These are phyloP conservation scores for Podaxis sp. DNA, from an alignment of 768 basidiomycete genomes.

Conservation along the genomic window DNA sequence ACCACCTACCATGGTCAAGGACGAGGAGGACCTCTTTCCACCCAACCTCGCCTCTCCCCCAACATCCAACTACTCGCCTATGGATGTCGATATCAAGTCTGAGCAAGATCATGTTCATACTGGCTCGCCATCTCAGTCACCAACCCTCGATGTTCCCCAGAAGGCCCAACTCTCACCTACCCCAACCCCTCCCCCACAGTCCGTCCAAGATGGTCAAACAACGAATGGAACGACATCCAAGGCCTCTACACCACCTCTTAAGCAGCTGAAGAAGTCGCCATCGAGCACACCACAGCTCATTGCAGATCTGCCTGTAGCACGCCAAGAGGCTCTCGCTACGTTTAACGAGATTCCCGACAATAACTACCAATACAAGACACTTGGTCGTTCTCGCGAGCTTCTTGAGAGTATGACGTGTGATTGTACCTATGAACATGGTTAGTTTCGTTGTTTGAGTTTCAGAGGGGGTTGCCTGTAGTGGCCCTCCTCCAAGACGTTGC, in stretches of 20 bases:
- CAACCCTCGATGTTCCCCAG: slow-evolving; percentile 31
- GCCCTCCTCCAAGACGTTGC: not conserved
- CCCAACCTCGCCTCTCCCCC: slow-evolving; percentile 24
- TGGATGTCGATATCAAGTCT: slow-evolving; percentile 32
- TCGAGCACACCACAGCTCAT: slow-evolving; percentile 64
- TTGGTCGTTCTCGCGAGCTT: slow-evolving; percentile 86
- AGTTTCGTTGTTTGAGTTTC: slow-evolving; percentile 35
- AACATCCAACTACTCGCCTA: slow-evolving; percentile 23
- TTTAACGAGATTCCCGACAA: slow-evolving; percentile 77
- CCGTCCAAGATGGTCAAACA: slow-evolving; percentile 17
- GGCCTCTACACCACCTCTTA: slow-evolving; percentile 39
- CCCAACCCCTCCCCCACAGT: slow-evolving; percentile 31
- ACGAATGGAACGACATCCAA: slow-evolving; percentile 32
- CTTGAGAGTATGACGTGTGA: slow-evolving; percentile 96
- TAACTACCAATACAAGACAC: slow-evolving; percentile 81
- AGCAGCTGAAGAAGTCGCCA: slow-evolving; percentile 24
- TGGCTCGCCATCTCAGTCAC: slow-evolving; percentile 31
- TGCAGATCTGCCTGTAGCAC: slow-evolving; percentile 74
- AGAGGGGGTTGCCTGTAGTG: slow-evolving; percentile 1
- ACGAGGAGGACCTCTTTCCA: slow-evolving; percentile 26
- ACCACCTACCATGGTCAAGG: slow-evolving; percentile 15
- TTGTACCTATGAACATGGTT: slow-evolving; percentile 80
- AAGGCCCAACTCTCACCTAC: slow-evolving; percentile 31
- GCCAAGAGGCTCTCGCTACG: slow-evolving; percentile 64
- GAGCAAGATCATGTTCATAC: slow-evolving; percentile 19